Base-by-base conservation (phyloP, 495 filamentous ascomycete genomes). In the Trichoderma erinaceum region DNA sequence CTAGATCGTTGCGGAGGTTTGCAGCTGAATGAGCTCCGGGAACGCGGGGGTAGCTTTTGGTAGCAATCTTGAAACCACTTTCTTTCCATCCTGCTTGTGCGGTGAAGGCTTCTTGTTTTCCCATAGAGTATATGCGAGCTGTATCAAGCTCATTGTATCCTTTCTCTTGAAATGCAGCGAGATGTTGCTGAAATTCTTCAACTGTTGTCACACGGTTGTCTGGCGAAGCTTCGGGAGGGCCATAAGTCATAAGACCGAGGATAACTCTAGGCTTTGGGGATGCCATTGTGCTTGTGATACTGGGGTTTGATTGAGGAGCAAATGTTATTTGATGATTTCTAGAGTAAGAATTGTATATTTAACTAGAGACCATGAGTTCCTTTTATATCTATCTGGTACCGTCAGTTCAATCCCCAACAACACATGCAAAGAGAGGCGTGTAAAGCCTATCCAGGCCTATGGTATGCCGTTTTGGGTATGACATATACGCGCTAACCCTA, bases 81-180 rank as follows among this genome's bases (percentile, higher is more conserved):
- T 91, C 85, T 72, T 90, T 88, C 89, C 89, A 96, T 38, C 85
- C 80, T 0, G 90, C 90, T 66, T 88, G 80, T 41, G 83, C 79
- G 3, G 90, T 92, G 74, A 88, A 93, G 11, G 84, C 85, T 75
- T 97, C 92, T 72, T 96, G 91, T 50, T 85, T 75, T 15, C 90
- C 90, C 18, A 80, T 84, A 35, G 89, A 77, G 72, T 96, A 97
- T 43, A 82, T 68, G 0, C 90, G 84, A 6, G 89, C 89, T 38
- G 88, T 90, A 71, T 92, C 89, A 25, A 91, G 71, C 72, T 92
- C 89, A 68, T 82, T 84, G 76, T 90, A 89, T 2, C 88, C 87
- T 63, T 85, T 83, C 63, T 76, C 77, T 72, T 88, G 84, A 68
- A 91, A 83, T 56, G 85, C 82, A 71, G 87, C 85, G 43, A 91